These are phyloP conservation scores for Psilocybe subaeruginosa DNA, from an alignment of 768 basidiomycete species.

Conservation along the genomic window DNA sequence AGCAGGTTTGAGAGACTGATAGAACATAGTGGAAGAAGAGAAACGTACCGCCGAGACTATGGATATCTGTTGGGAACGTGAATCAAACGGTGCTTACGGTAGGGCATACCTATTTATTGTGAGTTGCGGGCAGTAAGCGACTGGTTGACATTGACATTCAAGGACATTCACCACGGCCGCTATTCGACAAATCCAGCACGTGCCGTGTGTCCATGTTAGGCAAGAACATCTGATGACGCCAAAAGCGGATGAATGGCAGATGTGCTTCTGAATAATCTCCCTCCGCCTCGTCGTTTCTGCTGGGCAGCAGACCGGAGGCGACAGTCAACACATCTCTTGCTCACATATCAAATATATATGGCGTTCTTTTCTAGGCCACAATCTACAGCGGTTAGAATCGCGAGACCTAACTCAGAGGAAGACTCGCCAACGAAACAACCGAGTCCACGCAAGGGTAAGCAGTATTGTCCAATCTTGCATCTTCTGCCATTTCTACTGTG, in stretches of 20 bases:
- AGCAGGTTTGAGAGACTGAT: no score
- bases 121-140: no score
- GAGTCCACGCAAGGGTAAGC: slow-evolving; percentile 60
- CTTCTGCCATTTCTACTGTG: neutral
- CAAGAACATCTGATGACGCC: slow-evolving; percentile 3
- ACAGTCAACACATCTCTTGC: neutral
- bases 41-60: no score
- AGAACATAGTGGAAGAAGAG: no score
- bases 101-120: no score
- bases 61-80: no score
- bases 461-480: slow-evolving; percentile 11
- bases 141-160: no score
- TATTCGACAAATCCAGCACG: neutral
- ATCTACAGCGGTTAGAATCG: slow-evolving; percentile 72
- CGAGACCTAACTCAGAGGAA: slow-evolving; percentile 55
- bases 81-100: no score
- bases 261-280: slow-evolving; percentile 14
- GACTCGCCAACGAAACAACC: slow-evolving; percentile 33
- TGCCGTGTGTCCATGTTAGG: neutral
- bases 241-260: slow-evolving; percentile 8
- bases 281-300: slow-evolving; percentile 28
- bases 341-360: slow-evolving; percentile 39
- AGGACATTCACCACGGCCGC: no score
- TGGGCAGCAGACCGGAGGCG: slow-evolving; percentile 30
- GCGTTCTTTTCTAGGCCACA: slow-evolving; percentile 72